Evolutionary conservation across 306 rosid genomes (phyloP).

Genomic region (Prosopis cineraria): DNA sequence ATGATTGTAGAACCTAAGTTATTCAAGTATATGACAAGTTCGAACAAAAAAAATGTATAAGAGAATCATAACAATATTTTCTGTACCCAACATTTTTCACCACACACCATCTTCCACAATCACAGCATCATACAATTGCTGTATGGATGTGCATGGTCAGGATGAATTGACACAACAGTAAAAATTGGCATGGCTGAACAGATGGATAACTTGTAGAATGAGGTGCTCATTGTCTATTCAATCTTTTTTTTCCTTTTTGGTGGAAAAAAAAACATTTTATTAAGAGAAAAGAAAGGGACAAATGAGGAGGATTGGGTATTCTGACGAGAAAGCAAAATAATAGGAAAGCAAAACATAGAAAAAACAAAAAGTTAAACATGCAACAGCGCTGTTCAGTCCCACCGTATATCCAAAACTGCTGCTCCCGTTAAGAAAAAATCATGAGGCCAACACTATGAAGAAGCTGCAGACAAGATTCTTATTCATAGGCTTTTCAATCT

Average conservation of each 20-base stretch:
- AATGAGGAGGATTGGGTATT: background rate
- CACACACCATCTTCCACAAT: background rate
- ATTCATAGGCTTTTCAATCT: background rate
- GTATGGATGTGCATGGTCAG: background rate
- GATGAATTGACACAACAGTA: background rate
- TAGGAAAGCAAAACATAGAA: background rate
- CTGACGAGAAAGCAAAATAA: background rate
- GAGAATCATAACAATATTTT: background rate
- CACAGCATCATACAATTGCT: background rate
- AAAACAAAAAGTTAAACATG: background rate
- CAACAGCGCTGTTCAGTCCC: background rate
- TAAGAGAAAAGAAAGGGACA: background rate
- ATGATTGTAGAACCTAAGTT: slow-evolving; percentile 10
- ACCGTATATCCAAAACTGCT: background rate
- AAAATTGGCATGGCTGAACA: background rate
- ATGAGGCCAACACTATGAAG: background rate
- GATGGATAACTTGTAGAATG: background rate
- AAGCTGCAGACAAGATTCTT: background rate
- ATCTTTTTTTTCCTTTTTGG: background rate
- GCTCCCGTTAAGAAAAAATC: background rate
- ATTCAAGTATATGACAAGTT: slow-evolving; percentile 10
- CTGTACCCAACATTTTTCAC: slow-evolving; percentile 22
- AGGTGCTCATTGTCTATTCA: background rate
- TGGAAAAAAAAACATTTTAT: background rate
- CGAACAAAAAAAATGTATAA: background rate